A percentile compares a stretch with the other conserved stretches of the same genome.
phyloP scores from a whole-genome alignment of 768 basidiomycete genomes.

The Ramaria sp. region DNA sequence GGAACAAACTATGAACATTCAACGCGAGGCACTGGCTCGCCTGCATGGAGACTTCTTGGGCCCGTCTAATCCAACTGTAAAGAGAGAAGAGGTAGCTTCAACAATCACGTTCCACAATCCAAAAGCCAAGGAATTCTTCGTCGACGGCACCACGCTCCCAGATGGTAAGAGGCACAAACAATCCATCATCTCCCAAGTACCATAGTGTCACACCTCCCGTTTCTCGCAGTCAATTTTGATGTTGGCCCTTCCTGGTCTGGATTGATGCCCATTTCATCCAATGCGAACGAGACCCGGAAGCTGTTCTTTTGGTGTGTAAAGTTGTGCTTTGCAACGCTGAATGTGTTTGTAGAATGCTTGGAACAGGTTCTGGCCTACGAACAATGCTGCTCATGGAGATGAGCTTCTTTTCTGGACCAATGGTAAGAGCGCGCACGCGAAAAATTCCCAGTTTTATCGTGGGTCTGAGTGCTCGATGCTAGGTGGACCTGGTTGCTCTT shows the following conservation, averaged over 20 bases:
- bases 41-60: constrained; percentile 27
- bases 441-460: neutral
- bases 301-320: constrained; percentile 17
- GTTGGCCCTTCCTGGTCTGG: constrained; percentile 23
- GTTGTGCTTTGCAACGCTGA: neutral
- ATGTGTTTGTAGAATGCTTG: neutral
- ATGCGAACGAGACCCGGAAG: constrained; percentile 36
- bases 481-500: constrained; percentile 13
- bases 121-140: constrained; percentile 27
- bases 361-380: constrained; percentile 24
- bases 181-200: neutral
- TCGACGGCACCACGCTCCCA: constrained; percentile 36
- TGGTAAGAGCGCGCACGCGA: constrained; percentile 12
- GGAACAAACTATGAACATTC: constrained; percentile 33
- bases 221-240: constrained; percentile 23
- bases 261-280: constrained; percentile 21
- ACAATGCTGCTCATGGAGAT: constrained; percentile 19
- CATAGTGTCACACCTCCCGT: neutral
- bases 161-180: constrained; percentile 21
- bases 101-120: constrained; percentile 16
- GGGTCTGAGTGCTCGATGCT: neutral
- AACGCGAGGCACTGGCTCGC: constrained; percentile 33
- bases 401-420: constrained; percentile 26
- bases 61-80: constrained; percentile 14
- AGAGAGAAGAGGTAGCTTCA: constrained; percentile 11